Evolutionary conservation across 345 rosid species (phyloP).

Genomic region (Mallotus nudiflorus): DNA sequence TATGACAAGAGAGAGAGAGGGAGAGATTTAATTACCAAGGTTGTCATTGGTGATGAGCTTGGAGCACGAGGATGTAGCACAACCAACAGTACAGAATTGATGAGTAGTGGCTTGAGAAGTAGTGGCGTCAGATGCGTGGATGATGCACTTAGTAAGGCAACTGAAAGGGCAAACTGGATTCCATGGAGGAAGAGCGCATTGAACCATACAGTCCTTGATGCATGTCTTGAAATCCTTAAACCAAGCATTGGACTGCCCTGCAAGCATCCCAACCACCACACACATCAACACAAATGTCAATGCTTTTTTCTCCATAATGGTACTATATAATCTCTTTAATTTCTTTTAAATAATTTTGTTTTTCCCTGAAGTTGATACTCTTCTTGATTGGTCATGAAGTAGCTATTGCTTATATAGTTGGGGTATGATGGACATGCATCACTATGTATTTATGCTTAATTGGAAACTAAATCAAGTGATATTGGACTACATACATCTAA

Average conservation of each 20-base stretch:
- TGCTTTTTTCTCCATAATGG: not conserved
- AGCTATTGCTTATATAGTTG: not conserved
- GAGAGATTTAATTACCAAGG: not conserved
- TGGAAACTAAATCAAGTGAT: no score
- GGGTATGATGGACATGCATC: no score
- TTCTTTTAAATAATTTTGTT: no score
- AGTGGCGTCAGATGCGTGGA: not conserved
- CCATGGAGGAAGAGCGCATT: not conserved
- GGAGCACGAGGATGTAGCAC: slow-evolving; percentile 3
- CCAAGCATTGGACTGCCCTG: not conserved
- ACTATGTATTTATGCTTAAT: no score
- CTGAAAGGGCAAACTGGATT: not conserved
- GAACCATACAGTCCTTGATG: not conserved
- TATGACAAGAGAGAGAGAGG: not conserved
- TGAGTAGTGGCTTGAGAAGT: not conserved
- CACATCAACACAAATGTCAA: not conserved
- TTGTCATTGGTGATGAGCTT: not conserved
- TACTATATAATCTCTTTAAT: not conserved
- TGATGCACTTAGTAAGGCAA: not conserved
- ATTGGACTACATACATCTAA: no score
- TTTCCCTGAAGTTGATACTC: no score
- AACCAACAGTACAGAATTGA: slow-evolving; percentile 2
- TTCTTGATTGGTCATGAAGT: not conserved
- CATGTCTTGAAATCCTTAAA: not conserved
- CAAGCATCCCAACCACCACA: not conserved